Percentiles rank a stretch among this genome's conserved stretches.
Conservation (phyloP, 768 basidiomycete genomes). For the Boletus rubroflammeus region DNA sequence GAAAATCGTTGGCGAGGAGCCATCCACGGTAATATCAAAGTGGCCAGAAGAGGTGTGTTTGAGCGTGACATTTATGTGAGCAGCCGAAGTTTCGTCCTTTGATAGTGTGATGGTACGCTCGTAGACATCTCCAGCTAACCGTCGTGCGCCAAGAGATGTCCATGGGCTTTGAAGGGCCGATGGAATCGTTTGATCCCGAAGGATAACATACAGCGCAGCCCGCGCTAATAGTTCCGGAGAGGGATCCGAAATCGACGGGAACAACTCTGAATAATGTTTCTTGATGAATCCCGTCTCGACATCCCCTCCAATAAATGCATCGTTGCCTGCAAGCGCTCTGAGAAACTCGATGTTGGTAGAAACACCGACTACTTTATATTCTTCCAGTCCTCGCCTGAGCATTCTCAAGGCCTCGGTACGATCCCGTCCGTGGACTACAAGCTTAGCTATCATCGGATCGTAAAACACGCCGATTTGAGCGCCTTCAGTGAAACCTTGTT, state of each 20-base stretch:
- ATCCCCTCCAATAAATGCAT: conserved; percentile 71
- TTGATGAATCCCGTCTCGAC: conserved; percentile 93
- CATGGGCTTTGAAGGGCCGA: conserved; percentile 52
- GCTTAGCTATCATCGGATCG: conserved; percentile 90
- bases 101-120: conserved; percentile 62
- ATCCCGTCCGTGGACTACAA: conserved; percentile 84
- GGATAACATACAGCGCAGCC: conserved; percentile 70
- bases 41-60: conserved; percentile 40
- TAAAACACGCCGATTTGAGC: conserved; percentile 85
- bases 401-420: conserved; percentile 80
- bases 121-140: conserved; percentile 74
- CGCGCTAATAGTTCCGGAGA: conserved; percentile 66
- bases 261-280: conserved; percentile 84
- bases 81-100: conserved; percentile 44
- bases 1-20: conserved; percentile 35
- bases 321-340: conserved; percentile 68
- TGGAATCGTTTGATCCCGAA: conserved; percentile 52
- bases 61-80: conserved; percentile 38
- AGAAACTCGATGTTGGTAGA: conserved; percentile 92
- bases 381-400: conserved; percentile 74
- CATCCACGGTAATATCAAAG: conserved; percentile 52
- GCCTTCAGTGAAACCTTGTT: conserved; percentile 82
- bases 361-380: conserved; percentile 89
- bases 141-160: conserved; percentile 63
- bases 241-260: conserved; percentile 60